Evolutionary conservation across 2,329 filamentous ascomycete species (phyloP).

Genomic region (Calonectria pseudoreteaudii): DNA sequence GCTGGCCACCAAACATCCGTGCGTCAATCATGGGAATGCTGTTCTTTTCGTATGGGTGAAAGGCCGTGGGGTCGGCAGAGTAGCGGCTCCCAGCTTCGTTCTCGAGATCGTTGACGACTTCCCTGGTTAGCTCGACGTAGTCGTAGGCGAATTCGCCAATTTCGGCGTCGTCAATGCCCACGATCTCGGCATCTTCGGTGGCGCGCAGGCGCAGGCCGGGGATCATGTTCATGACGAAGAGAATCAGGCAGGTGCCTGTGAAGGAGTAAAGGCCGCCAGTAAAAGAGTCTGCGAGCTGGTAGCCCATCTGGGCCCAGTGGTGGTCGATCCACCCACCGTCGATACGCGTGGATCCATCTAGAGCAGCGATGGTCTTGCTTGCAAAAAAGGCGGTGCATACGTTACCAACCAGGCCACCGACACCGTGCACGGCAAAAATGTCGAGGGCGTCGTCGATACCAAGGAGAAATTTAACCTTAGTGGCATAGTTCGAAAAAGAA

Average conservation of each 20-base stretch:
- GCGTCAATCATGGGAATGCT: conserved; percentile 61
- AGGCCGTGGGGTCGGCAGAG: conserved; percentile 53
- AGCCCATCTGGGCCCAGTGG: conserved; percentile 85
- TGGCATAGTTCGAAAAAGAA: conserved; percentile 86
- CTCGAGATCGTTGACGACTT: conserved; percentile 61
- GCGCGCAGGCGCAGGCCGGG: conserved; percentile 81
- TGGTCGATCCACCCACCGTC: conserved; percentile 84
- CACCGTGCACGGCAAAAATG: conserved; percentile 86
- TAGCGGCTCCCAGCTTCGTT: conserved; percentile 58
- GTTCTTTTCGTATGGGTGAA: conserved; percentile 61
- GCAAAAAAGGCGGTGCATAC: conserved; percentile 86
- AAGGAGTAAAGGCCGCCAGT: conserved; percentile 84
- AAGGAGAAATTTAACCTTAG: conserved; percentile 88
- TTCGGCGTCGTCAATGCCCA: conserved; percentile 90
- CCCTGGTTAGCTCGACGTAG: conserved; percentile 84
- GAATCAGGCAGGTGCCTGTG: conserved; percentile 79
- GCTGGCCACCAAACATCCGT: conserved; percentile 52
- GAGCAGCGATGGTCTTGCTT: conserved; percentile 83
- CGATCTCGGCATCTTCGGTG: conserved; percentile 80
- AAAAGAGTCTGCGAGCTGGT: conserved; percentile 86
- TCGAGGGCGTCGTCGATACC: conserved; percentile 87
- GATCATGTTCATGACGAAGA: conserved; percentile 83
- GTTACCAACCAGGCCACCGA: conserved; percentile 84
- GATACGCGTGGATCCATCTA: conserved; percentile 78
- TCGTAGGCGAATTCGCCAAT: conserved; percentile 97